phyloP scores from a whole-genome alignment of 768 basidiomycete species.

The Mycena venus region DNA sequence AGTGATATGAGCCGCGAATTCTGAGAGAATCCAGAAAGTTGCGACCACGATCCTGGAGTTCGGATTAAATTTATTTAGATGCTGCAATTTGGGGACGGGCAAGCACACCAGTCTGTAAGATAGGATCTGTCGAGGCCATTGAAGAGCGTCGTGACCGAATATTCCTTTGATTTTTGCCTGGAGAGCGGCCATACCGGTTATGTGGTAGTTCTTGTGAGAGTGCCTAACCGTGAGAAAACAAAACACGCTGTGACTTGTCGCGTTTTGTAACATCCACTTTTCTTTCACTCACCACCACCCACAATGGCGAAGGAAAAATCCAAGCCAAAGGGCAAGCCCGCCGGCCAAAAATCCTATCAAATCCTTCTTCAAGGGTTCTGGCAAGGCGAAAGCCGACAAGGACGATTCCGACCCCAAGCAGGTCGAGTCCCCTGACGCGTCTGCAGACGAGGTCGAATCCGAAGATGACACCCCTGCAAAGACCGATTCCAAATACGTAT shows the following conservation, averaged over 20 bases:
- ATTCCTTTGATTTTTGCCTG: conserved; percentile 11
- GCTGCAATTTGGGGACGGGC: background rate
- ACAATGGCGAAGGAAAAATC: conserved; percentile 68
- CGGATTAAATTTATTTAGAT: background rate
- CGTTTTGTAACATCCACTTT: conserved; percentile 29
- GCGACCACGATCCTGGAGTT: conserved; percentile 51
- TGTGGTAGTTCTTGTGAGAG: too few relatives aligned
- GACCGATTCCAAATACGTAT: conserved; percentile 54
- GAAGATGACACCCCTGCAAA: conserved; percentile 47
- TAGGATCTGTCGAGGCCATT: conserved; percentile 64
- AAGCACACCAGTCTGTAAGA: conserved; percentile 64
- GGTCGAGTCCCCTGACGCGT: conserved; percentile 36
- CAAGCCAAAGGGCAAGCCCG: conserved; percentile 48
- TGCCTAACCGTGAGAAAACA: too few relatives aligned
- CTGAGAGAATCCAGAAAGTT: conserved; percentile 58
- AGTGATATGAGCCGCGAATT: conserved; percentile 50
- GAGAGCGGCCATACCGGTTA: conserved; percentile 16
- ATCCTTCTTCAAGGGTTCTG: conserved; percentile 63
- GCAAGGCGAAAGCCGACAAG: conserved; percentile 47
- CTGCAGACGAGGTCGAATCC: conserved; percentile 47
- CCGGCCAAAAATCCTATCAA: conserved; percentile 67
- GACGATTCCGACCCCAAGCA: conserved; percentile 35
- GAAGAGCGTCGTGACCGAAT: conserved; percentile 54
- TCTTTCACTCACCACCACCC: conserved; percentile 32
- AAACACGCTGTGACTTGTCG: conserved; percentile 8